phyloP scores from a whole-genome alignment of 2,329 filamentous ascomycete genomes.

The Cladosporium sp. region DNA sequence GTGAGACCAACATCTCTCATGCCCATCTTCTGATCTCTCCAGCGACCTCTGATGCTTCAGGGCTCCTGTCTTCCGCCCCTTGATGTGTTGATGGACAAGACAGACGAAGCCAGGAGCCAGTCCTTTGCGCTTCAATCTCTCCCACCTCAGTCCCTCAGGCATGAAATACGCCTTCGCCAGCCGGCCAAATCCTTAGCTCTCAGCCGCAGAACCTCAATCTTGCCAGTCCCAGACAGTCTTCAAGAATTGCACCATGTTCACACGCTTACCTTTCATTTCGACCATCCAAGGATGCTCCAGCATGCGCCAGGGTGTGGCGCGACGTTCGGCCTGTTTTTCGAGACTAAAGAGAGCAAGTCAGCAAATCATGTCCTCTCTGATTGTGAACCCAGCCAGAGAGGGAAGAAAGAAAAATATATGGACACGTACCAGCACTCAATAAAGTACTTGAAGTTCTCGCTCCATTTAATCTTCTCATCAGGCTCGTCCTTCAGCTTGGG shows the following conservation, averaged over 20 bases:
- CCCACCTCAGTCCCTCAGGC: not conserved
- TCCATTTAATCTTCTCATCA: slow-evolving; percentile 82
- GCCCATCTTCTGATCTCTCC: not conserved
- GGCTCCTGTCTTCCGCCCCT: not conserved
- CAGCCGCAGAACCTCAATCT: slow-evolving; percentile 50
- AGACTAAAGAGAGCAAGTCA: slow-evolving; percentile 60
- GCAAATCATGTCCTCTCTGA: not conserved
- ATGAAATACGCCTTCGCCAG: not conserved
- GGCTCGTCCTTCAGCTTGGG: slow-evolving; percentile 91
- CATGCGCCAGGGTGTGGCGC: slow-evolving; percentile 98
- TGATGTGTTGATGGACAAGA: not conserved
- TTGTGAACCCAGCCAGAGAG: not conserved
- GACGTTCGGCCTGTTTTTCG: slow-evolving; percentile 84
- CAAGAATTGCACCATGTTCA: slow-evolving; percentile 96
- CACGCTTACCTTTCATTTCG: slow-evolving; percentile 92
- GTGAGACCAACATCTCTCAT: not conserved
- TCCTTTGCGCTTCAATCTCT: not conserved
- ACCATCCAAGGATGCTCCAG: slow-evolving; percentile 98
- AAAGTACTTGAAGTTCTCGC: slow-evolving; percentile 97
- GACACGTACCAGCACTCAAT: slow-evolving; percentile 95
- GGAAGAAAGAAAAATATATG: not conserved
- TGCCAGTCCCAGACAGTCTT: slow-evolving; percentile 98
- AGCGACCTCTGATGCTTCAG: not conserved
- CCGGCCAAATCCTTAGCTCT: not conserved
- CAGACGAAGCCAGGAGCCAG: not conserved